phyloP scores from a whole-genome alignment of 1,139 yeast genomes.

The Taiozyma sp. region DNA sequence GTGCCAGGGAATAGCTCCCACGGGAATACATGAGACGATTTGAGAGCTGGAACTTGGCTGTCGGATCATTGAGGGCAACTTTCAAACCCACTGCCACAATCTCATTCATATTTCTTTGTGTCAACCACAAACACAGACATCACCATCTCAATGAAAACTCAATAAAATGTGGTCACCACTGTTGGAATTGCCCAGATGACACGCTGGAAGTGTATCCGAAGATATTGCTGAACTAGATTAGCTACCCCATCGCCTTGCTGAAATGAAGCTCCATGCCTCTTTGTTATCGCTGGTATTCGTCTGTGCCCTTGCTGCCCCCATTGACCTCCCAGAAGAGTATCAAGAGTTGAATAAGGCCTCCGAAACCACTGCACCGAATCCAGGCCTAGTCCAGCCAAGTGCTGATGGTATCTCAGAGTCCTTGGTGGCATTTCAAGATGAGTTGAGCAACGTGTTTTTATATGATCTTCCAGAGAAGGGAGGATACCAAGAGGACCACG shows the following conservation, averaged over 20 bases:
- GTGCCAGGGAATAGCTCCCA: too few relatives aligned
- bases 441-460: not conserved
- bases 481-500: constrained; percentile 3
- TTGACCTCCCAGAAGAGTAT: not conserved
- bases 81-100: not conserved
- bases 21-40: too few relatives aligned
- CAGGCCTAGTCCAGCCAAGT: not conserved
- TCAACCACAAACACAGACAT: not conserved
- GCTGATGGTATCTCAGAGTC: not conserved
- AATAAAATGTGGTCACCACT: not conserved
- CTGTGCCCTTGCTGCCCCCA: not conserved
- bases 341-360: not conserved
- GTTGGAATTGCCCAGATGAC: not conserved
- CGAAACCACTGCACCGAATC: not conserved
- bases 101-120: not conserved
- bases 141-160: not conserved
- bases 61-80: not conserved
- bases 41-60: too few relatives aligned
- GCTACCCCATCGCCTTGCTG: not conserved
- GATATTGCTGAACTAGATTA: not conserved
- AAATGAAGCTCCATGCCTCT: not conserved
- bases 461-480: not conserved
- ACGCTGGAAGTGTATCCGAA: not conserved
- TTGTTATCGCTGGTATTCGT: not conserved
- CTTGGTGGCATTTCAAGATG: not conserved